phyloP scores from a whole-genome alignment of 1,284 basidiomycete genomes.

The Apiotrichum gracile region DNA sequence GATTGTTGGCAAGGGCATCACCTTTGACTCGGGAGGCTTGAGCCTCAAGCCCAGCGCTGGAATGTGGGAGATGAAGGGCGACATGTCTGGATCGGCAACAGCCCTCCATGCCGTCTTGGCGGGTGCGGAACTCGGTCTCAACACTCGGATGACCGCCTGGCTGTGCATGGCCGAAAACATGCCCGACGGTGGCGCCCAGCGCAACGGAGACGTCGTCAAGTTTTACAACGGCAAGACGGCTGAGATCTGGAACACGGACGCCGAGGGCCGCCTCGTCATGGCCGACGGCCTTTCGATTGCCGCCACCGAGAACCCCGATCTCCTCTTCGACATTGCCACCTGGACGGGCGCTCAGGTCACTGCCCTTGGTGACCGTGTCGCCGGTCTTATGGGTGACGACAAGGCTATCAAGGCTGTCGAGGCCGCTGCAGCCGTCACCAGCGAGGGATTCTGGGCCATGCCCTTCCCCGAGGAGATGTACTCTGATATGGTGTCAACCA shows the following conservation, averaged over 20 bases:
- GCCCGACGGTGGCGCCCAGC: slow-evolving; percentile 13
- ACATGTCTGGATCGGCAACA: slow-evolving; percentile 17
- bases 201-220: slow-evolving; percentile 15
- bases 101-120: slow-evolving; percentile 14
- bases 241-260: slow-evolving; percentile 18
- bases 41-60: slow-evolving; percentile 14
- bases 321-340: slow-evolving; percentile 15
- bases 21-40: slow-evolving; percentile 17
- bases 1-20: slow-evolving; percentile 18
- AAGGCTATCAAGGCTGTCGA: slow-evolving; percentile 11
- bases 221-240: slow-evolving; percentile 14
- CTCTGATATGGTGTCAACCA: slow-evolving; percentile 12
- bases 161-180: slow-evolving; percentile 19
- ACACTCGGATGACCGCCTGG: slow-evolving; percentile 13
- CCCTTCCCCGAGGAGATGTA: slow-evolving; percentile 17
- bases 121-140: slow-evolving; percentile 13
- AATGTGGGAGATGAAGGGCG: slow-evolving; percentile 20
- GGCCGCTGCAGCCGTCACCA: not conserved
- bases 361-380: slow-evolving; percentile 15
- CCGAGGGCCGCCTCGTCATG: slow-evolving; percentile 19
- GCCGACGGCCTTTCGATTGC: slow-evolving; percentile 15
- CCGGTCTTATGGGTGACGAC: slow-evolving; percentile 18
- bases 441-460: slow-evolving; percentile 19
- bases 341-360: slow-evolving; percentile 15
- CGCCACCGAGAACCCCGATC: slow-evolving; percentile 14